These are phyloP conservation scores for Phaffia rhodozyma DNA, from an alignment of 1,284 basidiomycete genomes.

Conservation along the genomic window DNA sequence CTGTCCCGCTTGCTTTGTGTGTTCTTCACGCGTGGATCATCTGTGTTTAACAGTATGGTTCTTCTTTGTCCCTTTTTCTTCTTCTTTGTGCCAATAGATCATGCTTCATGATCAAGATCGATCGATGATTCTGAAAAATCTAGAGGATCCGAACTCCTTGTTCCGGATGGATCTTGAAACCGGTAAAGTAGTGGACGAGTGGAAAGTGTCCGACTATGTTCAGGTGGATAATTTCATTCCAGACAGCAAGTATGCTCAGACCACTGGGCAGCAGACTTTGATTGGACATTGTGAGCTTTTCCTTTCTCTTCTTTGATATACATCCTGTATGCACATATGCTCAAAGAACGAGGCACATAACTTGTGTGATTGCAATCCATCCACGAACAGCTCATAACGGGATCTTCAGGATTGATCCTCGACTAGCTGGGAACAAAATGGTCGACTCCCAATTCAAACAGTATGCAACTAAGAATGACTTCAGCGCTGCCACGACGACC, in stretches of 20 bases:
- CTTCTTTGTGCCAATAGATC: conserved; percentile 44
- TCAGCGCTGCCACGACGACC: conserved; percentile 86
- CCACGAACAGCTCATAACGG: conserved; percentile 69
- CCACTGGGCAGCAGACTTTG: conserved; percentile 81
- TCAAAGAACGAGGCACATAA: background rate
- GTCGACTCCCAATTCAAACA: conserved; percentile 95
- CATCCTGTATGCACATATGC: background rate
- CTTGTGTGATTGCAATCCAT: background rate
- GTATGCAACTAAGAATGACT: conserved; percentile 83
- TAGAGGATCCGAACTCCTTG: conserved; percentile 66
- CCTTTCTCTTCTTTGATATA: background rate
- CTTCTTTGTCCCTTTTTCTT: background rate
- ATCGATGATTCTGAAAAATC: conserved; percentile 90
- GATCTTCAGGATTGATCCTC: conserved; percentile 94
- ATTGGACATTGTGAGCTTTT: conserved; percentile 50
- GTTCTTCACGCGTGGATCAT: background rate
- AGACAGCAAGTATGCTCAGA: conserved; percentile 88
- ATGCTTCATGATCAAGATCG: conserved; percentile 97
- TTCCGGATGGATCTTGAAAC: conserved; percentile 89
- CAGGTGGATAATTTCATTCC: conserved; percentile 81
- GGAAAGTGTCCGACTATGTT: conserved; percentile 87
- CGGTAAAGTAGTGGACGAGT: conserved; percentile 96
- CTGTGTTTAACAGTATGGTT: too few species aligned
- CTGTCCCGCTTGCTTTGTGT: conserved; percentile 14
- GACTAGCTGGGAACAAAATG: conserved; percentile 76